A percentile compares a stretch with the other conserved stretches of the same genome.
phyloP scores from a whole-genome alignment of 805 yeast species.

The Maudiozyma pseudohumilis region DNA sequence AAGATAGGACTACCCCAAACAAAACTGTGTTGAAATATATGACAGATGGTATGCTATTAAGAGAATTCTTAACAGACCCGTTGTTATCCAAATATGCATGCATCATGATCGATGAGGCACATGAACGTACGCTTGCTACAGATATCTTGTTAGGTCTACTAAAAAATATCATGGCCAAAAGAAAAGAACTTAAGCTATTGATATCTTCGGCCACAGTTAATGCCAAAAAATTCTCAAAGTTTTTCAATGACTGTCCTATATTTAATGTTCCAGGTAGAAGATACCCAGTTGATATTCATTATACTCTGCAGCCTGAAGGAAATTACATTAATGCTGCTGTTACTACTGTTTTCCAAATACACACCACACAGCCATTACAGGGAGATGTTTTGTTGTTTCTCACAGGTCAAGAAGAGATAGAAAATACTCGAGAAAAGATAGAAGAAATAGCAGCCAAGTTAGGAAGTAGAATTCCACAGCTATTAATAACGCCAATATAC shows the following conservation, averaged over 20 bases:
- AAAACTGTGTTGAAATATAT: conserved; percentile 73
- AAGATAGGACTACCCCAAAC: conserved; percentile 51
- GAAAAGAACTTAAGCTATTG: conserved; percentile 65
- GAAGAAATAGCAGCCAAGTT: conserved; percentile 54
- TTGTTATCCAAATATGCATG: conserved; percentile 60
- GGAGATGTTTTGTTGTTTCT: conserved; percentile 87
- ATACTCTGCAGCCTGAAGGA: conserved; percentile 79
- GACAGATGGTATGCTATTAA: conserved; percentile 90
- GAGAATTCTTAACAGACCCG: conserved; percentile 78
- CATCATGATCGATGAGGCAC: conserved; percentile 93
- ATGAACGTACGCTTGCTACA: conserved; percentile 89
- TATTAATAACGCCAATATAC: conserved; percentile 78
- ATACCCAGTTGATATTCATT: conserved; percentile 82
- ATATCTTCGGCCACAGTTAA: conserved; percentile 94
- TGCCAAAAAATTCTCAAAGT: conserved; percentile 75
- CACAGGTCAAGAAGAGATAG: conserved; percentile 97
- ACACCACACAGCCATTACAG: conserved; percentile 42
- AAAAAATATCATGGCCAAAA: conserved; percentile 50
- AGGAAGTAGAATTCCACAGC: conserved; percentile 48
- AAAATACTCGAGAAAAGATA: conserved; percentile 62
- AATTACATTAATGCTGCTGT: conserved; percentile 86
- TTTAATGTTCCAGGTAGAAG: conserved; percentile 86
- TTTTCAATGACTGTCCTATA: conserved; percentile 76
- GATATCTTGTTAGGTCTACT: conserved; percentile 73
- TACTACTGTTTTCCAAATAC: conserved; percentile 81